These are phyloP conservation scores for Groenewaldozyma salmanticensis DNA, from an alignment of 805 yeast genomes.

Conservation along the genomic window DNA sequence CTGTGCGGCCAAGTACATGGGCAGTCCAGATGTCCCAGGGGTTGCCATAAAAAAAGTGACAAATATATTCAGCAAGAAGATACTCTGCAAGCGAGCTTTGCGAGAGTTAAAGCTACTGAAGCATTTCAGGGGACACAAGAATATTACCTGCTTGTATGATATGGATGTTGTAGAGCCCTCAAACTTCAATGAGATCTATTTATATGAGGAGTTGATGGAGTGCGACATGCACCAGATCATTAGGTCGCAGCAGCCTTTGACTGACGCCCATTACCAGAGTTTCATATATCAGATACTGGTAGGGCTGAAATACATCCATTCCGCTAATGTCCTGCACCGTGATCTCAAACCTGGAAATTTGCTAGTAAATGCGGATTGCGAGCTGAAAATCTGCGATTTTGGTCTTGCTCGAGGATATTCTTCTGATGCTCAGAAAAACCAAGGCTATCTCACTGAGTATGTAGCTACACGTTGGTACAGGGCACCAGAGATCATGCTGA, in stretches of 20 bases:
- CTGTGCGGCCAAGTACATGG: constrained; percentile 81
- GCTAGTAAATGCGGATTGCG: constrained; percentile 84
- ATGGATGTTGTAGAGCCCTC: constrained; percentile 77
- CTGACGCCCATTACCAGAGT: constrained; percentile 91
- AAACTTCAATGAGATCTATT: constrained; percentile 80
- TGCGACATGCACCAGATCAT: constrained; percentile 98
- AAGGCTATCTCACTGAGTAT: constrained; percentile 88
- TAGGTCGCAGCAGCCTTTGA: constrained; percentile 82
- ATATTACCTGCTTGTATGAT: constrained; percentile 91
- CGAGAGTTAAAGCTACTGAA: constrained; percentile 83
- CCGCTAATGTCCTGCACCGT: constrained; percentile 86
- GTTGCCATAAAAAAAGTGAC: constrained; percentile 97
- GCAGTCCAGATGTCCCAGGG: constrained; percentile 60
- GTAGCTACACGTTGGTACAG: constrained; percentile 98
- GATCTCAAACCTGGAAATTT: constrained; percentile 87
- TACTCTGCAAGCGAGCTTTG: constrained; percentile 82
- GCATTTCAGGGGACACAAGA: constrained; percentile 93
- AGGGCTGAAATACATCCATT: constrained; percentile 81
- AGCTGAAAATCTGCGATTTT: constrained; percentile 87
- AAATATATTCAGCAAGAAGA: constrained; percentile 83
- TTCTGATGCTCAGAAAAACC: constrained; percentile 46
- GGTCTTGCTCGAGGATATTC: constrained; percentile 76
- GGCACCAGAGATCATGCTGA: constrained; percentile 95
- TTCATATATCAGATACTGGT: constrained; percentile 87
- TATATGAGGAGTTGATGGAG: constrained; percentile 96